Percentiles rank a stretch among this genome's conserved stretches.
Evolutionary conservation across 768 basidiomycete genomes (phyloP).

Genomic region (Amanita thiersii): DNA sequence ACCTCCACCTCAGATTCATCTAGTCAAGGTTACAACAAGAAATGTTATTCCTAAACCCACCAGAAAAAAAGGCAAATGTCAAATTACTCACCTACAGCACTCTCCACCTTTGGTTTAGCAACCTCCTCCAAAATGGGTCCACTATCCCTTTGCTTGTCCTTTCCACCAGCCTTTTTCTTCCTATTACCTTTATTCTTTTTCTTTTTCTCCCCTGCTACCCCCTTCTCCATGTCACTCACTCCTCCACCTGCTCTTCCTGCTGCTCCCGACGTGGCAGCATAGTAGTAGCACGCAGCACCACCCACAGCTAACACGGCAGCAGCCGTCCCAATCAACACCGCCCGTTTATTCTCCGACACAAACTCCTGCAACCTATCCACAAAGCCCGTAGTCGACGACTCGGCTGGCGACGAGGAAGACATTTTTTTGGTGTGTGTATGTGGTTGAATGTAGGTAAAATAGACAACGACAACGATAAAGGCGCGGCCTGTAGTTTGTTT

Average conservation of each 20-base stretch:
- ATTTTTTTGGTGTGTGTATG: too few relatives aligned
- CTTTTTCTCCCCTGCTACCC: constrained; percentile 37
- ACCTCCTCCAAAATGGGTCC: constrained; percentile 71
- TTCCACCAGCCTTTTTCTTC: constrained; percentile 51
- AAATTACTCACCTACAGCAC: constrained; percentile 23
- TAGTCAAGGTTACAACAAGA: constrained; percentile 11
- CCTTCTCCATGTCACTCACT: constrained; percentile 36
- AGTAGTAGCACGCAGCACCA: constrained; percentile 48
- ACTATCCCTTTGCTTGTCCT: constrained; percentile 36
- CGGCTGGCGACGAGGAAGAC: too few relatives aligned
- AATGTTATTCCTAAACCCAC: constrained; percentile 11
- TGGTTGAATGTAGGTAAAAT: too few relatives aligned
- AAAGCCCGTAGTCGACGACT: constrained; percentile 24
- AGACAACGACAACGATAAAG: too few relatives aligned
- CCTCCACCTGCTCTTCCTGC: constrained; percentile 33
- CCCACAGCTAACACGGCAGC: constrained; percentile 65
- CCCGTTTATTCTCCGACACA: constrained; percentile 71
- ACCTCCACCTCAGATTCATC: constrained; percentile 27
- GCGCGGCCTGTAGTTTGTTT: too few relatives aligned
- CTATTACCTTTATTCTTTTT: constrained; percentile 36
- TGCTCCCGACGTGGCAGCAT: constrained; percentile 54
- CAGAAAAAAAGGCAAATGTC: constrained; percentile 14
- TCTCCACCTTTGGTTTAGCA: constrained; percentile 23
- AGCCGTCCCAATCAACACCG: constrained; percentile 64
- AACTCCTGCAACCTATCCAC: constrained; percentile 62